Base-by-base conservation (phyloP, 2,329 filamentous ascomycete species). In the Orbilia oligospora region DNA sequence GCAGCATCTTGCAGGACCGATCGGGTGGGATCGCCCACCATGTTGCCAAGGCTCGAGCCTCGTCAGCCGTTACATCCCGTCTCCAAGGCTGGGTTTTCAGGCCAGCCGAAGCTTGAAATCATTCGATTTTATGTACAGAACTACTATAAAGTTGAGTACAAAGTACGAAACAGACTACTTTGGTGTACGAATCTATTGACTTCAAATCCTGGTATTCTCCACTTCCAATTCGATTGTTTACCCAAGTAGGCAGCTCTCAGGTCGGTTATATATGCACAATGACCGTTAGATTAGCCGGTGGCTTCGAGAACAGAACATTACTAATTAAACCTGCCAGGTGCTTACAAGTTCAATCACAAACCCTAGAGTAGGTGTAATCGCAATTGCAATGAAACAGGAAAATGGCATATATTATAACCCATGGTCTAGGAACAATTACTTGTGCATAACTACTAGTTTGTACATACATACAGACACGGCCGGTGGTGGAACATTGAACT, bases 21-120 rank as follows among this genome's bases (percentile, higher is more conserved):
- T 61, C 56, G 56, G 33, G 56, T 61, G 36, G 16, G 33, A 44
- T 61, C 56, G 53, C 10, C 33, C 22, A 30, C 55, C 5, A 5
- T 38, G n/a, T 12, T 61, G 56, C 56, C 33, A 61, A 44, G 56
- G 9, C 4, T 18, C 56, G 27, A 16, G 36, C 56, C 36, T 44
- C 56, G 56, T 61, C 56, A 61, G 36, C 56, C 56, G 56, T 44
- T 61, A 44, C 56, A 61, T 61, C 10, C 48, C 18, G 20, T 44
- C 24, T 61, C 33, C 36, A 44, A 44, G 56, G 36, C 56, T 20
- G 56, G 56, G 24, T 8, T 46, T 10, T 61, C 56, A 61, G 56
- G 56, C 56, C 56, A 61, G 56, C 27, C 56, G 36, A 61, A 44
- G 56, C 56, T 61, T 61, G 20, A 44, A 44, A 22, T 12, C 16